These are phyloP conservation scores for Backusella psychrophila DNA, from an alignment of 192 early-diverging fungal genomes.

Conservation along the genomic window DNA sequence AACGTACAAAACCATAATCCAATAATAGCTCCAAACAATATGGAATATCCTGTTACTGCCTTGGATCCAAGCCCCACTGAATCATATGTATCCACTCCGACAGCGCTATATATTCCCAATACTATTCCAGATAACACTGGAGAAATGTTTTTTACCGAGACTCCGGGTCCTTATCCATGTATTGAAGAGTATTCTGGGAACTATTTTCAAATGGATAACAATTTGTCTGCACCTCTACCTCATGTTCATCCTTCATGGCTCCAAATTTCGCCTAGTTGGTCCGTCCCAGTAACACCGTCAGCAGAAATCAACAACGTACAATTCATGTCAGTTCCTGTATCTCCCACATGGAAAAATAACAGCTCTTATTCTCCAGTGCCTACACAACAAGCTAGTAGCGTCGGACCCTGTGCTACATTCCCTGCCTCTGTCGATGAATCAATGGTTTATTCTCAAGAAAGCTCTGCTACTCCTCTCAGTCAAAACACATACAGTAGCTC, in stretches of 20 bases:
- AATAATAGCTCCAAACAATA: neutral
- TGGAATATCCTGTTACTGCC: neutral
- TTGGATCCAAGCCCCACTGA: conserved; percentile 5
- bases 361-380: neutral
- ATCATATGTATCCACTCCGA: neutral
- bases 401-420: neutral
- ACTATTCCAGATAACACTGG: neutral
- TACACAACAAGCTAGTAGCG: neutral
- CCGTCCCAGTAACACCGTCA: neutral
- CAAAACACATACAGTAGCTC: neutral
- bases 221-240: neutral
- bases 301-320: neutral
- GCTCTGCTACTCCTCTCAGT: neutral
- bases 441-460: neutral
- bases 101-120: neutral
- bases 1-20: neutral
- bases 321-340: neutral
- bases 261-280: neutral
- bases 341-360: neutral
- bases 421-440: neutral
- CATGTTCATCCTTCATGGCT: conserved; percentile 4
- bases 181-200: neutral
- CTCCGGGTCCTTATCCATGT: neutral
- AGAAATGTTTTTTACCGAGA: neutral
- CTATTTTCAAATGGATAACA: neutral